phyloP scores from a whole-genome alignment of 1,139 yeast genomes.

The Geotrichum candidum region DNA sequence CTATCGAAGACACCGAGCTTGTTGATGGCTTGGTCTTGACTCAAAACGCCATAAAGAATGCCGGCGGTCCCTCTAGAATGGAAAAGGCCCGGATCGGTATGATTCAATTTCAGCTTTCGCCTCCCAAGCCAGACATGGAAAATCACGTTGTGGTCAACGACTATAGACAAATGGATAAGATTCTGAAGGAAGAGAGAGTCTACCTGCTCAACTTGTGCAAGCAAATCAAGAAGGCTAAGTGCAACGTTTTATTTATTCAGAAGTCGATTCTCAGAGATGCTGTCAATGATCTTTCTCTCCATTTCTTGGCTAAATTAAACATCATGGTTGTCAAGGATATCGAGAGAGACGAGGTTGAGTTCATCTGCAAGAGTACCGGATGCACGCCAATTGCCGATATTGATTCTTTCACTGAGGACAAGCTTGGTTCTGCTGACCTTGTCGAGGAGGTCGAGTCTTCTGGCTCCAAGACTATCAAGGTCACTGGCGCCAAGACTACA shows the following conservation, averaged over 20 bases:
- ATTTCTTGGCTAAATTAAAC: slow-evolving; percentile 84
- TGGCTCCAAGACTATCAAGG: slow-evolving; percentile 86
- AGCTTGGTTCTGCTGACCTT: slow-evolving; percentile 85
- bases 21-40: slow-evolving; percentile 92
- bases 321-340: slow-evolving; percentile 93
- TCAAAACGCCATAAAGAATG: slow-evolving; percentile 79
- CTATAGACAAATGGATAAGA: slow-evolving; percentile 98
- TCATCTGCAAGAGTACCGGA: slow-evolving; percentile 83
- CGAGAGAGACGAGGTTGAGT: slow-evolving; percentile 95
- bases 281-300: slow-evolving; percentile 91
- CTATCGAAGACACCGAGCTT: slow-evolving; percentile 92
- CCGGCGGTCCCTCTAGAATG: slow-evolving; percentile 94
- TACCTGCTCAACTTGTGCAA: slow-evolving; percentile 90
- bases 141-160: slow-evolving; percentile 95
- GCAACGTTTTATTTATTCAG: slow-evolving; percentile 89
- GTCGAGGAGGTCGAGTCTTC: slow-evolving; percentile 89
- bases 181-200: slow-evolving; percentile 93
- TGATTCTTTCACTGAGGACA: slow-evolving; percentile 86
- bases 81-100: slow-evolving; percentile 92
- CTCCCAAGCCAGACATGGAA: slow-evolving; percentile 99
- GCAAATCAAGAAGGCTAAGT: slow-evolving; percentile 91
- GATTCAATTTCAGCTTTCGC: slow-evolving; percentile 92
- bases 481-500: slow-evolving; percentile 75
- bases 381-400: slow-evolving; percentile 96
- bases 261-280: slow-evolving; percentile 96